phyloP scores from a whole-genome alignment of 164 flowering plant genomes.

The Nymphaea colorata region DNA sequence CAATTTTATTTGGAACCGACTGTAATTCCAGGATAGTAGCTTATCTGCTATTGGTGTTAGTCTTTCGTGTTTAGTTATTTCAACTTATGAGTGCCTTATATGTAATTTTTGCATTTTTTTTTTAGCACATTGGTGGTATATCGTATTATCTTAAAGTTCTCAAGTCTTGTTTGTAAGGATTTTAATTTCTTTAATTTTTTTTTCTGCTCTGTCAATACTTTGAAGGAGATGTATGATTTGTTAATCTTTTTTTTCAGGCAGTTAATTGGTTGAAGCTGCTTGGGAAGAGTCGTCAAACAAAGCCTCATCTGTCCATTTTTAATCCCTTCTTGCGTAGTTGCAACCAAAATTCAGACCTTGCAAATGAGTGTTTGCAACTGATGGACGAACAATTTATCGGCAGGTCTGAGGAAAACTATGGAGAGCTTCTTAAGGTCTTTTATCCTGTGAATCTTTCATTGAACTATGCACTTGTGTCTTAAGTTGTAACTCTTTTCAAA shows the following conservation, averaged over 20 bases:
- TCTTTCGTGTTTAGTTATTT: no score
- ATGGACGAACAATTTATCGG: conserved; percentile 57
- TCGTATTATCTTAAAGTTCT: background rate
- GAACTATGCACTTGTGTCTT: background rate
- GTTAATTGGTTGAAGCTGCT: conserved; percentile 28
- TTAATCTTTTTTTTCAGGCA: conserved; percentile 37
- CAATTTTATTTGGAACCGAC: no score
- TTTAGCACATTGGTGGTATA: no score
- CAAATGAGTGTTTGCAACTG: conserved; percentile 45
- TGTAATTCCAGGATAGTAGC: no score
- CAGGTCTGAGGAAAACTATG: conserved; percentile 58
- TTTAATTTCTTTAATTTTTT: background rate
- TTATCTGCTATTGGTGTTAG: no score
- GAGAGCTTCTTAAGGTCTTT: conserved; percentile 65
- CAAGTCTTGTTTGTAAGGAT: background rate
- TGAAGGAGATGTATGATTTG: background rate
- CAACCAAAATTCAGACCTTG: conserved; percentile 21
- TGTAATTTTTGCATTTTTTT: no score
- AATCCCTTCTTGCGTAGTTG: conserved; percentile 49
- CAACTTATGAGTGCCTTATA: no score
- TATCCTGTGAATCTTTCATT: background rate
- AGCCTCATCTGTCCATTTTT: conserved; percentile 31
- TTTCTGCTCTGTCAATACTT: background rate
- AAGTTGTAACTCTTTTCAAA: background rate
- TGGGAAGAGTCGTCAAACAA: conserved; percentile 23